These are phyloP conservation scores for Aspergillus leporis DNA, from an alignment of 495 filamentous ascomycete species.

Conservation along the genomic window DNA sequence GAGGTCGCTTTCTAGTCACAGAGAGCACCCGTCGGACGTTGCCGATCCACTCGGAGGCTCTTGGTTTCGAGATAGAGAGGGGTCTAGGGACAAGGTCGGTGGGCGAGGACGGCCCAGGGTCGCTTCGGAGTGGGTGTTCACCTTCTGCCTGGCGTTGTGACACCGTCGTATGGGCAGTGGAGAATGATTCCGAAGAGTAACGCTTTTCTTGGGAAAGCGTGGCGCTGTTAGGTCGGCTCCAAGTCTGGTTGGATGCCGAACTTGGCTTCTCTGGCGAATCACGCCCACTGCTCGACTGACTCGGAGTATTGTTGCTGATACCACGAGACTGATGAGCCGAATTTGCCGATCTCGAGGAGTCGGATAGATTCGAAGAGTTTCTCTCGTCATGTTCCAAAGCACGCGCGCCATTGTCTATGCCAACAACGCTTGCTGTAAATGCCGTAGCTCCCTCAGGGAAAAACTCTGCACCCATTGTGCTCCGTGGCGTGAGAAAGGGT, in stretches of 20 bases:
- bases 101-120: constrained; percentile 12
- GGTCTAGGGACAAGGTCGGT: constrained; percentile 32
- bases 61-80: constrained; percentile 34
- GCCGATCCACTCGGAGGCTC: constrained; percentile 53
- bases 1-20: constrained; percentile 35
- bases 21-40: constrained; percentile 56
- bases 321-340: constrained; percentile 10
- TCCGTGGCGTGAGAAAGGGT: constrained; percentile 30
- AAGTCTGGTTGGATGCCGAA: constrained; percentile 22
- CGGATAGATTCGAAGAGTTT: constrained; percentile 60
- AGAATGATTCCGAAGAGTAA: constrained; percentile 61
- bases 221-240: constrained; percentile 28
- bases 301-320: constrained; percentile 21
- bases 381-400: constrained; percentile 49
- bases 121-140: constrained; percentile 54
- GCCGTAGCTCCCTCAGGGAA: constrained; percentile 1
- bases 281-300: constrained; percentile 28
- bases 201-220: constrained; percentile 35
- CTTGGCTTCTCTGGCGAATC: constrained; percentile 29
- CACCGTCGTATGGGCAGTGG: constrained; percentile 65
- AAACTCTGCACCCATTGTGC: constrained; percentile 27
- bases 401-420: background rate
- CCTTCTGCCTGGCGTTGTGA: constrained; percentile 65
- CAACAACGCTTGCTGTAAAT: constrained; percentile 1
- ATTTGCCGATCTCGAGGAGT: constrained; percentile 23